Evolutionary conservation across 768 basidiomycete genomes (phyloP), one percentile per base, ranked within the genome.

Genomic region (Pulveroboletus sp.): DNA sequence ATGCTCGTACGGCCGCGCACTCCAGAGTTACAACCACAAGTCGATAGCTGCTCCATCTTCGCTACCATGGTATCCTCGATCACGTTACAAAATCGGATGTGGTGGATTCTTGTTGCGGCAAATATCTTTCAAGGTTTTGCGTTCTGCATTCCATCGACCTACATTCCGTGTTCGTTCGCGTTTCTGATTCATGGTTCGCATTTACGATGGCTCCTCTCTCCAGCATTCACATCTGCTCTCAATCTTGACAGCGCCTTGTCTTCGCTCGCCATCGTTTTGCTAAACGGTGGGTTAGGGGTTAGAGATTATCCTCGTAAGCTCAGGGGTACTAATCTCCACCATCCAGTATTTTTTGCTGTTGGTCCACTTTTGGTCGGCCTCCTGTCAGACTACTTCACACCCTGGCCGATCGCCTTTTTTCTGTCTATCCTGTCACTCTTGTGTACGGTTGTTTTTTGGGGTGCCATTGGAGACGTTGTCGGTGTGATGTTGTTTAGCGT

Each of bases 341-440:
- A 12, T 11, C 37, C 29, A 46, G 45, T 27, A 6, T 32, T 29
- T 6, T 39, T 29, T n/a, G 7, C 45, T 1, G 37, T 29, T 9
- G 45, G 45, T 27, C 45, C 29, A 8, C 11, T 46, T 7, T 12
- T 39, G 20, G 31, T 46, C 4, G 45, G 37, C 21, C 32, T 46
- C 29, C 21, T 46, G 21, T 46, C 37, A 17, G 33, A 35, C n/a
- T 35, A 25, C 25, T 39, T 39, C 10, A 40, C 2, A 10, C 39
- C 38, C 23, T 40, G 46, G 39, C 46, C 39, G 16, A 48, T 48
- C n/a, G 47, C 40, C 3, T 41, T 33, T 11, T 35, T 48, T 24
- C 17, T 47, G 19, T 48, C 33, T 19, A 4, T 16, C 23, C 9
- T 48, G 9, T 41, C 47, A 17, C 25, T 41, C 9, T 7, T 27